phyloP scores from a whole-genome alignment of 2,329 filamentous ascomycete species.

The Neophaeococcomyces mojaviensis region DNA sequence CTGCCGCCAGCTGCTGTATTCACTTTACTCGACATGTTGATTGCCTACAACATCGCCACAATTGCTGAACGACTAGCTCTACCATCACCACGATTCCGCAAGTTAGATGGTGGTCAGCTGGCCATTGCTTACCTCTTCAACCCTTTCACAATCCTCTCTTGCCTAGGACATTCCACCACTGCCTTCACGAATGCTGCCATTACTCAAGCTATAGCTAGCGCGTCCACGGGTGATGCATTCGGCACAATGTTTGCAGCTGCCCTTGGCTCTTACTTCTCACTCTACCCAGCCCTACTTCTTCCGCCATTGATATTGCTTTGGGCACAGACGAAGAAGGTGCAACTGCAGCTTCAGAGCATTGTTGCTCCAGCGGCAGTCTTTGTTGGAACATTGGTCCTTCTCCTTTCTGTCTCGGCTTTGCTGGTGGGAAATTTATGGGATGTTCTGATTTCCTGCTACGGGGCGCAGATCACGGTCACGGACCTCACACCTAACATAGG shows the following conservation, averaged over 20 bases:
- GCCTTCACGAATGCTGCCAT: conserved; percentile 86
- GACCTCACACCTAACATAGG: conserved; percentile 93
- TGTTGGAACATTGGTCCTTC: conserved; percentile 11
- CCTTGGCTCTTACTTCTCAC: conserved; percentile 80
- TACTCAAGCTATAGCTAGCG: conserved; percentile 73
- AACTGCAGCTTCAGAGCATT: conserved; percentile 52
- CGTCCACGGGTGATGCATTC: conserved; percentile 63
- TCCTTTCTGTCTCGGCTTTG: conserved; percentile 16
- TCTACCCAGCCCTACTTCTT: conserved; percentile 83
- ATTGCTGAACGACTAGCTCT: conserved; percentile 50
- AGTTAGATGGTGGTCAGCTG: conserved; percentile 15
- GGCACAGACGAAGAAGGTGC: conserved; percentile 23
- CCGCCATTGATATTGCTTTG: conserved; percentile 70
- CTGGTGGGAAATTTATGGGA: conserved; percentile 76
- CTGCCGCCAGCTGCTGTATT: conserved; percentile 80
- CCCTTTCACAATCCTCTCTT: conserved; percentile 86
- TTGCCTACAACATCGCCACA: conserved; percentile 67
- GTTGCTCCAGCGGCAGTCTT: conserved; percentile 45
- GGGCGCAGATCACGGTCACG: conserved; percentile 80
- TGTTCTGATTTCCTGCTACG: conserved; percentile 83
- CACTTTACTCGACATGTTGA: conserved; percentile 70
- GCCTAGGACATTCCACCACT: conserved; percentile 79
- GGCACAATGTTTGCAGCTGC: conserved; percentile 78
- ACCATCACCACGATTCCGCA: conserved; percentile 18
- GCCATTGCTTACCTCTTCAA: conserved; percentile 75